Evolutionary conservation across 176 grass and related monocot genomes (phyloP), one percentile per base, ranked within the genome.

Genomic region (Oryza meridionalis): DNA sequence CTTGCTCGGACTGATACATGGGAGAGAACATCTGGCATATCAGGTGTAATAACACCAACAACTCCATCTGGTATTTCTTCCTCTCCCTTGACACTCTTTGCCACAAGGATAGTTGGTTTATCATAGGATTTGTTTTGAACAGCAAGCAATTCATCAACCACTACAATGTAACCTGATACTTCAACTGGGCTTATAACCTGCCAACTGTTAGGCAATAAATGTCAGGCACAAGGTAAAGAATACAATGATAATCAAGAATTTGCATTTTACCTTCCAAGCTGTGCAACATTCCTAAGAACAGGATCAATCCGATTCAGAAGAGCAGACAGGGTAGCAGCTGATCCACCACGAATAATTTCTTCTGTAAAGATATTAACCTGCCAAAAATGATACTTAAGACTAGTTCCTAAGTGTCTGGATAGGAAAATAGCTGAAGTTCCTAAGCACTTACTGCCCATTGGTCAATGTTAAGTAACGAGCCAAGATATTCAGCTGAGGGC

Each of bases 11-110:
- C 96, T 69, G 96, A 99, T 15, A 99, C 96, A 76, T 99, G 96
- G 65, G 96, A 96, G n/a, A 99, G 75, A 88, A 99, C 96, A 89
- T 99, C 96, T 79, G 96, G 96, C 96, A 99, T 99, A 71, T 99
- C 91, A 82, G 91, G 96, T 72, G 96, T 99, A 62, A 99, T 89
- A 38, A 99, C 91, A 37, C 91, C 96, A 86, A 99, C 84, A 49
- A 89, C 88, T 70, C 96, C 96, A 87, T 96, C 89, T 0, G 93
- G 91, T 89, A 99, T 92, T 92, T 99, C 96, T 82, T 99, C 96
- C 87, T 99, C 93, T 79, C 96, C 96, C 71, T 96, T 99, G 29
- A 99, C 93, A 94, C 81, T 88, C 77, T 96, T 96, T 79, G 96
- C 93, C 62, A 99, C 77, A 83, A 99, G 89, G 79, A 99, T 86